Evolutionary conservation across 2,329 filamentous ascomycete species (phyloP), one percentile per base, ranked within the genome.

Genomic region (Dothidotthia symphoricarpi): DNA sequence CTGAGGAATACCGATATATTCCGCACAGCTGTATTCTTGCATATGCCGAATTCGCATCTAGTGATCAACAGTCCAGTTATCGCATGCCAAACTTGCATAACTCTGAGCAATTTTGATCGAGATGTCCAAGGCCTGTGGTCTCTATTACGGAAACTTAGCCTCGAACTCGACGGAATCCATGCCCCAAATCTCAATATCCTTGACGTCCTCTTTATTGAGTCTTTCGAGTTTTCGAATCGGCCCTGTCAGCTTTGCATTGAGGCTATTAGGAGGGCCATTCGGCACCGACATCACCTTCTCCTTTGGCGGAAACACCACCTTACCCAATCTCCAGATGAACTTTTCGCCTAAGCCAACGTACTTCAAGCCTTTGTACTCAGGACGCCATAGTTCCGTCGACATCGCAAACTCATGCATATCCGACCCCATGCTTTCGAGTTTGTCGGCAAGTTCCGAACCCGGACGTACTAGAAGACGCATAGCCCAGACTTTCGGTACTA

Each of bases 181-280:
- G 1, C 64, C 61, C 69, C 69, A 75, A 29, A 75, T 71, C 37
- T 72, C 70, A 16, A 70, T 55, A 41, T 69, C 50, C 31, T 62
- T 56, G 1, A 72, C 68, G 27, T 62, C 67, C 4, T 66, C 55
- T 22, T 22, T 22, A 9, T n/a, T n/a, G n/a, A n/a, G n/a, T 29
- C 53, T 27, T 19, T 55, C 57, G 5, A 74, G 49, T 13, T 55
- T 54, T 27, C 63, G 42, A 7, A 57, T 41, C 1, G 62, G 61
- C 3, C 63, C 61, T 11, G 51, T 41, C 28, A 47, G 48, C 39
- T 36, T 54, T 13, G 53, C 60, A 33, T 55, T 59, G 13, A 64
- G 26, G 11, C 41, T 53, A 19, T 59, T 62, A 3, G 57, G 48
- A 12, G 50, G 45, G 0, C 49, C 53, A 9, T 36, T 31, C 2